These are phyloP conservation scores for Endogone sp. DNA, from an alignment of 192 early-diverging fungal species.

Conservation along the genomic window DNA sequence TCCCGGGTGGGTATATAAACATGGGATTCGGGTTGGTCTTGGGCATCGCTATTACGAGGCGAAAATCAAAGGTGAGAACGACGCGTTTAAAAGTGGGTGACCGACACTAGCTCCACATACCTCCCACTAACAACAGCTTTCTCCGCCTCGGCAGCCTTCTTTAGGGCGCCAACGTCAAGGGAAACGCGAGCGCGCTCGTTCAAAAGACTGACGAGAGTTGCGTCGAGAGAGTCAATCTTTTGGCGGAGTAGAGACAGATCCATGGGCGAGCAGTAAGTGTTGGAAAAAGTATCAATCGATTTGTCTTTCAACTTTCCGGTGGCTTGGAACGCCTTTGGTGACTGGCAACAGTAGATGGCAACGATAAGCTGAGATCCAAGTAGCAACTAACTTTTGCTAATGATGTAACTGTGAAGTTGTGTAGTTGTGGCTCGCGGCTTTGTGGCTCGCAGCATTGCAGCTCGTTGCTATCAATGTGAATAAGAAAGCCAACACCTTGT, in stretches of 20 bases:
- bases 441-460: no score
- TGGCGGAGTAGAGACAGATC: slow-evolving; percentile 54
- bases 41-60: neutral
- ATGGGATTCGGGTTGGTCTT: slow-evolving; percentile 37
- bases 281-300: no score
- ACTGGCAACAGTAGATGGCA: no score
- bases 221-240: slow-evolving; percentile 73
- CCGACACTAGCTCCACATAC: neutral
- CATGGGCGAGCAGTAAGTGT: slow-evolving; percentile 19
- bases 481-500: no score
- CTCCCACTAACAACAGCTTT: neutral
- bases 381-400: no score
- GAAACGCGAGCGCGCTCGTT: slow-evolving; percentile 82
- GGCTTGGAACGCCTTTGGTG: no score
- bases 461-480: no score
- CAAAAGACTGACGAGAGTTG: slow-evolving; percentile 66
- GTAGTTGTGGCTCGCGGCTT: no score
- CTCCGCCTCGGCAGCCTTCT: slow-evolving; percentile 40
- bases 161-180: slow-evolving; percentile 74
- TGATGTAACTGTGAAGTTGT: no score
- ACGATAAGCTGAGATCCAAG: no score
- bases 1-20: slow-evolving; percentile 77
- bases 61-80: neutral
- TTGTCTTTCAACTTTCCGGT: no score
- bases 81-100: neutral